Conservation (phyloP, 192 early-diverging fungal genomes). For the Irineochytrium annulatum region DNA sequence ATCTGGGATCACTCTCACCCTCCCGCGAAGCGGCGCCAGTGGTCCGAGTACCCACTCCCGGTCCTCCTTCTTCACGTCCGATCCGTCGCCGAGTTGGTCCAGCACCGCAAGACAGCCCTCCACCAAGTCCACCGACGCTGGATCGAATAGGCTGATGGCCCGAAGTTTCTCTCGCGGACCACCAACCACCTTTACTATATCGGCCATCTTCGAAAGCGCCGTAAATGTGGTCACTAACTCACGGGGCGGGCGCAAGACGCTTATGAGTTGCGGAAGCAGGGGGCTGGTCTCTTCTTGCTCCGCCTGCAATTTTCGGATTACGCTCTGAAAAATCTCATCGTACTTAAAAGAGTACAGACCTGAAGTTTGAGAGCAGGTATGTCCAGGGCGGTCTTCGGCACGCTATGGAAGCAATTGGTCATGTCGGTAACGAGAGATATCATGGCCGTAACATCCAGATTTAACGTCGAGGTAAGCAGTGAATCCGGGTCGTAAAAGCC, state of each 20-base stretch:
- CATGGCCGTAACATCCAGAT: constrained; percentile 45
- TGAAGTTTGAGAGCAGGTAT: constrained; percentile 32
- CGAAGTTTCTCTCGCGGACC: constrained; percentile 33
- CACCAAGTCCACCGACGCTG: not conserved
- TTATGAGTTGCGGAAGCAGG: not conserved
- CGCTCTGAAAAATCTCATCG: constrained; percentile 15
- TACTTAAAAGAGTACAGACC: constrained; percentile 22
- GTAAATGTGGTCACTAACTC: constrained; percentile 26
- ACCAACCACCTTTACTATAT: constrained; percentile 30
- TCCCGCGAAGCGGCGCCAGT: not conserved
- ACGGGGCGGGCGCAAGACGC: not conserved
- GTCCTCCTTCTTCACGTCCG: not conserved
- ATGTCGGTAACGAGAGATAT: constrained; percentile 31
- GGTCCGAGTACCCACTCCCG: not conserved
- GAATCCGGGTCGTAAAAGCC: not conserved
- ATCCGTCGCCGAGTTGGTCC: not conserved
- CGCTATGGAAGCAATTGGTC: constrained; percentile 24
- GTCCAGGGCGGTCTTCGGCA: constrained; percentile 36
- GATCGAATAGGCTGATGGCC: constrained; percentile 26
- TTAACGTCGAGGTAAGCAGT: constrained; percentile 25
- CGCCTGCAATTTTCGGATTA: not conserved
- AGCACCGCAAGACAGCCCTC: not conserved
- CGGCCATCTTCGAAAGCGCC: constrained; percentile 31
- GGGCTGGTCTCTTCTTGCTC: not conserved
- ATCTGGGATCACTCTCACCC: constrained; percentile 23